These are phyloP conservation scores for Neofusicoccum ribis DNA, from an alignment of 2,329 filamentous ascomycete genomes.

Conservation along the genomic window DNA sequence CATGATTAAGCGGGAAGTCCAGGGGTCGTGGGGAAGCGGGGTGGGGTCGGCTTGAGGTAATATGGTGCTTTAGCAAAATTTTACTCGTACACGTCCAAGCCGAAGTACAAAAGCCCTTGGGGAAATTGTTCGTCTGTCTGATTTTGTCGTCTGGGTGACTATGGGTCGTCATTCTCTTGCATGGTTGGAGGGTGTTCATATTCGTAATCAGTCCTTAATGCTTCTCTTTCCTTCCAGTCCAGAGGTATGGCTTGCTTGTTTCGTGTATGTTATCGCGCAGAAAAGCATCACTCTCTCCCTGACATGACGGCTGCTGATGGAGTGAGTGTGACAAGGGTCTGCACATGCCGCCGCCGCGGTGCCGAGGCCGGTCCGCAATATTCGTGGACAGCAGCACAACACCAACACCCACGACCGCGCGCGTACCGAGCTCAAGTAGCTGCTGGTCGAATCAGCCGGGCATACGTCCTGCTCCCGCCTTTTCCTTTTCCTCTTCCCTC, in stretches of 20 bases:
- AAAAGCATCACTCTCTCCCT: slow-evolving; percentile 14
- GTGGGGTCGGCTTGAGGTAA: slow-evolving; percentile 11
- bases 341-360: neutral
- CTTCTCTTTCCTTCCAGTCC: neutral
- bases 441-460: neutral
- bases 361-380: neutral
- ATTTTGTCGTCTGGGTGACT: slow-evolving; percentile 2
- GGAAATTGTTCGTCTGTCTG: neutral
- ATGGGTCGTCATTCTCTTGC: slow-evolving; percentile 1
- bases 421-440: neutral
- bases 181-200: neutral
- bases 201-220: slow-evolving; percentile 11
- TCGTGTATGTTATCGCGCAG: slow-evolving; percentile 10
- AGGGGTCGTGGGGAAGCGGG: slow-evolving; percentile 12
- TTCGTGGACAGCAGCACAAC: slow-evolving; percentile 2
- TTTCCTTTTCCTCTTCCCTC: neutral
- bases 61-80: slow-evolving; percentile 18
- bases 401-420: neutral
- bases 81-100: slow-evolving; percentile 14
- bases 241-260: slow-evolving; percentile 3
- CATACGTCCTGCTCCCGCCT: neutral
- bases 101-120: slow-evolving; percentile 10
- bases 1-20: neutral
- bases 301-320: slow-evolving; percentile 5
- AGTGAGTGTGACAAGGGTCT: slow-evolving; percentile 7